Evolutionary conservation across 1,284 basidiomycete genomes (phyloP), one percentile per base, ranked within the genome.

Genomic region (Sporisorium scitamineum): DNA sequence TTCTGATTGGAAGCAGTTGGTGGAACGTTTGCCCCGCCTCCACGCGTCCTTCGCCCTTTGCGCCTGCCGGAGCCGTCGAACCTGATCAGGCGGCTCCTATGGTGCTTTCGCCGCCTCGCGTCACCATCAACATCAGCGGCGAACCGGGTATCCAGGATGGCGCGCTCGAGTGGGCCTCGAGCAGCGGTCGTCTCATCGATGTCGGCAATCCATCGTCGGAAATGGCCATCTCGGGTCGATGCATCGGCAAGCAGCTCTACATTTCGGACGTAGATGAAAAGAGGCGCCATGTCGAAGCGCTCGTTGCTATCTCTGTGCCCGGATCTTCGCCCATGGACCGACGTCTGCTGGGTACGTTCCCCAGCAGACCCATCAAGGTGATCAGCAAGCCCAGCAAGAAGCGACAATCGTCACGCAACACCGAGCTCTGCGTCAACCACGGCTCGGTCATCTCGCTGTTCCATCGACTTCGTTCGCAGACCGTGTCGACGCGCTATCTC

Each of bases 1-100:
- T 95, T 81, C 90, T 98, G 88, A 92, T 97, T 81, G 96, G 95
- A 52, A 92, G 93, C 83, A 92, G 93, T 27, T 98, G 95, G 95
- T 97, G 94, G 93, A 79, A 84, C 11, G 80, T 78, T 18, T 76
- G 76, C 26, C 77, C 82, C 5, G 84, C 86, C 47, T 78, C 80
- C 22, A 84, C 84, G 51, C 81, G 84, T 18, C 71, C 70, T 31
- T 55, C 74, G 32, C 65, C 74, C 24, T 71, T 90, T 32, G 56
- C 66, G n/a, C 66, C 63, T 29, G 44, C 60, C 5, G 52, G 63
- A 2, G 42, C 56, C 2, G 42, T 48, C 14, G 62, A 71, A 27
- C 37, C 48, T 2, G 68, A 71, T 16, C 60, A 78, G 37, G 78
- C 82, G 37, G 79, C 82, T 18, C 61, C 82, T 6, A 92, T 73